Percentiles rank a stretch among this genome's conserved stretches.
Conservation (phyloP, 352 stramenopile species). For the Phytophthora melonis region DNA sequence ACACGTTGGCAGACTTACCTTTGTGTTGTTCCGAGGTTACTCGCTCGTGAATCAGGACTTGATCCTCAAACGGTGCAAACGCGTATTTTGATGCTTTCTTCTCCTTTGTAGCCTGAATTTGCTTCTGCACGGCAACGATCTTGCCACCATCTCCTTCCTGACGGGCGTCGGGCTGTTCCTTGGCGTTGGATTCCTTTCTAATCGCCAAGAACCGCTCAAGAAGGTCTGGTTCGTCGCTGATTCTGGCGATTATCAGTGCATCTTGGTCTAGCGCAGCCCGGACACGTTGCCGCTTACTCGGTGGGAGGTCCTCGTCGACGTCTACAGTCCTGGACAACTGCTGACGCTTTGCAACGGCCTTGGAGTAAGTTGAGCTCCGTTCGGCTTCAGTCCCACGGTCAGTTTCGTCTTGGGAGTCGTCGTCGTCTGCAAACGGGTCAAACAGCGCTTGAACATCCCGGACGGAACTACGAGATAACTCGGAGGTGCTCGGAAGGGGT, state of each 20-base stretch:
- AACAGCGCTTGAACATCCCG: slow-evolving; percentile 6
- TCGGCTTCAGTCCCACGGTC: not conserved
- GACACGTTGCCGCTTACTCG: not conserved
- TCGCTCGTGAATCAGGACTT: too few species aligned
- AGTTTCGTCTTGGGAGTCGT: not conserved
- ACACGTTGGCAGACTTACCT: too few species aligned
- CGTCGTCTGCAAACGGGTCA: slow-evolving; percentile 9
- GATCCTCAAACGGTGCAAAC: too few species aligned
- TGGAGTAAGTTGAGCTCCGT: too few species aligned
- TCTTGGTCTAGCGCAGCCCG: slow-evolving; percentile 11
- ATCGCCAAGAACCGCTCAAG: slow-evolving; percentile 5
- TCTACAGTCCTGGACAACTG: too few species aligned
- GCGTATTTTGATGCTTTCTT: not conserved
- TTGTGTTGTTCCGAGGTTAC: too few species aligned
- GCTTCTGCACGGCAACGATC: too few species aligned
- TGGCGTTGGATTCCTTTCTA: not conserved
- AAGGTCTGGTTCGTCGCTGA: slow-evolving; percentile 9
- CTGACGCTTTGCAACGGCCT: too few species aligned
- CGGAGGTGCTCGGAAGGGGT: not conserved
- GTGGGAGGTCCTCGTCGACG: not conserved
- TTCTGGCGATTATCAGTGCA: slow-evolving; percentile 9
- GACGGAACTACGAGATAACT: not conserved
- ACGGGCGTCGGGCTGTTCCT: not conserved
- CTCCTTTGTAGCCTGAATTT: too few species aligned
- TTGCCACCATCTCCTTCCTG: too few species aligned